Percentiles rank a stretch among this genome's conserved stretches.
phyloP scores from a whole-genome alignment of 1,139 yeast genomes.

The Scheffersomyces titani region DNA sequence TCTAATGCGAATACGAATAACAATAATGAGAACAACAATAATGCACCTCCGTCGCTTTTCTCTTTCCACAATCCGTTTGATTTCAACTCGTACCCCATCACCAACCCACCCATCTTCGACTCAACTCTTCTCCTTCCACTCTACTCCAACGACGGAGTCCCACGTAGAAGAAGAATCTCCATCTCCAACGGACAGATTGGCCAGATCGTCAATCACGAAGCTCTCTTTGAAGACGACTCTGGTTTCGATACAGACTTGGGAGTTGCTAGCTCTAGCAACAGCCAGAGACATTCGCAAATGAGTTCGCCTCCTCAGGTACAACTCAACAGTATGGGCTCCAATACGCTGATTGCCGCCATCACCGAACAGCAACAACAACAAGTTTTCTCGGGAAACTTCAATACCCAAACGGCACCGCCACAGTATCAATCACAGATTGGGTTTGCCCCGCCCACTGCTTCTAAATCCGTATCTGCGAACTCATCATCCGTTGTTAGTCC shows the following conservation, averaged over 20 bases:
- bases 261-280: conserved; percentile 12
- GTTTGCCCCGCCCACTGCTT: neutral
- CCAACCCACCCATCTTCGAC: conserved; percentile 67
- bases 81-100: conserved; percentile 54
- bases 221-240: conserved; percentile 32
- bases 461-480: neutral
- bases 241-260: conserved; percentile 11
- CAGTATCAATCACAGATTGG: conserved; percentile 3
- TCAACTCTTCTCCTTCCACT: conserved; percentile 48
- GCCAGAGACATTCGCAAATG: neutral
- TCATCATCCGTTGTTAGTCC: conserved; percentile 6
- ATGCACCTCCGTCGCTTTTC: conserved; percentile 5
- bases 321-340: neutral
- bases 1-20: neutral
- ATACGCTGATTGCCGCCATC: neutral
- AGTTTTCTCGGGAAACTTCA: neutral
- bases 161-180: conserved; percentile 63
- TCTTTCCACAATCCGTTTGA: conserved; percentile 40
- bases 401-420: neutral
- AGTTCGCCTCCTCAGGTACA: conserved; percentile 1
- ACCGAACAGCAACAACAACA: conserved; percentile 2
- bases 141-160: conserved; percentile 39
- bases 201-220: conserved; percentile 57
- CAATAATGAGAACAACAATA: neutral
- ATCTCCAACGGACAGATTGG: conserved; percentile 82